These are phyloP conservation scores for Ziziphus jujuba DNA, from an alignment of 306 rosid species.

Conservation along the genomic window DNA sequence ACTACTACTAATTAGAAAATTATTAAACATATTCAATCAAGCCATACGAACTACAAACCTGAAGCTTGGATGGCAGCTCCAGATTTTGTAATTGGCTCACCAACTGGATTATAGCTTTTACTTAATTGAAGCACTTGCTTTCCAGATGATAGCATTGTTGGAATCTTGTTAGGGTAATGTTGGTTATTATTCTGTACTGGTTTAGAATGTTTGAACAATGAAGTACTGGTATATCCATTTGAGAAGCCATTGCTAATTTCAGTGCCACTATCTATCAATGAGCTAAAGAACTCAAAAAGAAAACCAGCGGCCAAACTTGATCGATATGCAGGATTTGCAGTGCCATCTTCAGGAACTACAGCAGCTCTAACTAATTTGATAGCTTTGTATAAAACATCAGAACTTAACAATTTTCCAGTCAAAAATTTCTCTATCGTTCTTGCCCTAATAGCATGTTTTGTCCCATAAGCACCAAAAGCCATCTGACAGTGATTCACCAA, in stretches of 20 bases:
- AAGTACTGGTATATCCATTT: slow-evolving; percentile 20
- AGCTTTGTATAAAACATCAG: slow-evolving; percentile 55
- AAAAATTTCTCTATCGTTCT: slow-evolving; percentile 65
- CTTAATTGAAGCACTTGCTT: slow-evolving; percentile 56
- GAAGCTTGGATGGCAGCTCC: slow-evolving; percentile 87
- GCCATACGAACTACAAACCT: slow-evolving; percentile 42
- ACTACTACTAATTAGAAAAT: too few relatives aligned
- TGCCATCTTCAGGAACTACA: slow-evolving; percentile 58
- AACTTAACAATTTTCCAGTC: slow-evolving; percentile 55
- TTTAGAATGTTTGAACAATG: slow-evolving; percentile 17
- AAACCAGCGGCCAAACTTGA: slow-evolving; percentile 77
- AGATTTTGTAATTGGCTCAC: slow-evolving; percentile 62
- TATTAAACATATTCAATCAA: background rate
- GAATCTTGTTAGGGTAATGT: slow-evolving; percentile 18
- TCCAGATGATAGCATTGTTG: slow-evolving; percentile 56
- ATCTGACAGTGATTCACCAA: slow-evolving; percentile 52
- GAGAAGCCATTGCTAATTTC: slow-evolving; percentile 26
- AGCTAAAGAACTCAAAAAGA: slow-evolving; percentile 68
- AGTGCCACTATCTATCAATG: slow-evolving; percentile 39
- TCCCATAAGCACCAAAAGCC: slow-evolving; percentile 75
- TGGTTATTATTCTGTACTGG: slow-evolving; percentile 25
- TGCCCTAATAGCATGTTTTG: slow-evolving; percentile 75
- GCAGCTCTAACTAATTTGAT: slow-evolving; percentile 44
- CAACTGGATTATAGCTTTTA: slow-evolving; percentile 60
- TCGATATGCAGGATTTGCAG: slow-evolving; percentile 50